Base-by-base conservation (phyloP, 352 stramenopile genomes). In the Thraustochytrium sp. region DNA sequence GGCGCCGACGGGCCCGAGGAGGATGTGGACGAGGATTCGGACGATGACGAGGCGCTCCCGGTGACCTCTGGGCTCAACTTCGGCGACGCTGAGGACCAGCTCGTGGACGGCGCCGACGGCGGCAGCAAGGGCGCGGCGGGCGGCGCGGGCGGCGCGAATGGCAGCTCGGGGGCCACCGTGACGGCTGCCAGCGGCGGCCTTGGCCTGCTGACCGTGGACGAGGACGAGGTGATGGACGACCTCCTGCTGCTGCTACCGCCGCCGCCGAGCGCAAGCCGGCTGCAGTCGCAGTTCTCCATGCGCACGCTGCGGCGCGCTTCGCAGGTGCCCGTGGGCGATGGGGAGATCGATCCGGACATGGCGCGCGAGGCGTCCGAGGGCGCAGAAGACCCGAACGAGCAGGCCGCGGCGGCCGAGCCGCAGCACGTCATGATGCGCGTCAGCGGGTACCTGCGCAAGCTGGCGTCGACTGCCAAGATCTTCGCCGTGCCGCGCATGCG, bases 11-110 rank as follows among this genome's bases (percentile, higher is more conserved):
- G 5, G 5, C 5, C 5, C 42, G 62, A 48, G 37, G 18, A 5
- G 0, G 49, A 2, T 44, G 68, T 37, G 23, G 21, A 48, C 31
- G 53, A 53, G 5, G 44, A 68, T 75, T 18, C 29, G 8, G 31
- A 49, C 5, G 40, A 56, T 18, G 63, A 75, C 13, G 63, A 49
- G 5, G 31, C 5, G 0, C 0, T n/a, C 5, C 8, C 34, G 23
- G 63, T 80, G 8, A 80, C 68, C n/a, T 37, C 68, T 23, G 68
- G 68, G 8, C 42, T 80, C 16, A 80, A 80, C 46, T 75, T 80
- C 38, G 53, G 40, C 37, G 48, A 34, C 38, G 68, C 49, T 23
- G 68, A 80, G 42, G 68, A 80, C 53, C 68, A 80, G 53, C 29
- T 77, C 9, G 0, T 31, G 5, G 23, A 11, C 3, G 8, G 11